phyloP scores from a whole-genome alignment of 306 rosid species.

The Mimosa pudica region DNA sequence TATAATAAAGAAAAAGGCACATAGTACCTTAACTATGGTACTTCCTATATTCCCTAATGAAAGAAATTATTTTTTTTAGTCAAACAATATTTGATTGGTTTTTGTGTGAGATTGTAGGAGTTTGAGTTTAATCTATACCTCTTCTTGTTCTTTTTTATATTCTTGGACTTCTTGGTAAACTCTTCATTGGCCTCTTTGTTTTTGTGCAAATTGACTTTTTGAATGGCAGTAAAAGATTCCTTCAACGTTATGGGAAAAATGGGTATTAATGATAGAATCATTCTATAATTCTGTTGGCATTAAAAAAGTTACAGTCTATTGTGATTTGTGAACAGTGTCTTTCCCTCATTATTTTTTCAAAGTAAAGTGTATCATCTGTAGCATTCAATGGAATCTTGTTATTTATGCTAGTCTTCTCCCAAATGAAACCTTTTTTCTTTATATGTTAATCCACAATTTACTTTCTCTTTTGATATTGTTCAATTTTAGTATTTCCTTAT shows the following conservation, averaged over 20 bases:
- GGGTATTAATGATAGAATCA: slow-evolving; percentile 8
- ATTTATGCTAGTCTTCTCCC: background rate
- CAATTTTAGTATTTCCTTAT: slow-evolving; percentile 4
- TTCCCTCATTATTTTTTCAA: background rate
- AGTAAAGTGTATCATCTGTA: background rate
- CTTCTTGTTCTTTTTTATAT: background rate
- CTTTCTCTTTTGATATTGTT: background rate
- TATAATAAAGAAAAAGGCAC: slow-evolving; percentile 17
- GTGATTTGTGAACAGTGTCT: background rate
- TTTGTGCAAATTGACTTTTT: background rate
- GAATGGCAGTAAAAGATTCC: slow-evolving; percentile 26
- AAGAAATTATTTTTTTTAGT: slow-evolving; percentile 28
- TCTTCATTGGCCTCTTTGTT: slow-evolving; percentile 9
- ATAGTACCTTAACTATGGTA: slow-evolving; percentile 26
- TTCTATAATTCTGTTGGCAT: slow-evolving; percentile 3
- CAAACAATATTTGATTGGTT: slow-evolving; percentile 27
- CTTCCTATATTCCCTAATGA: slow-evolving; percentile 25
- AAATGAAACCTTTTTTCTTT: background rate
- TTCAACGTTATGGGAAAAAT: slow-evolving; percentile 22
- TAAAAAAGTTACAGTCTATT: slow-evolving; percentile 13
- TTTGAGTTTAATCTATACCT: slow-evolving; percentile 8
- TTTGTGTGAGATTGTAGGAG: slow-evolving; percentile 7
- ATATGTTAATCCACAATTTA: background rate
- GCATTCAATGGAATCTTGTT: background rate
- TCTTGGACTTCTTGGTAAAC: slow-evolving; percentile 26